Evolutionary conservation across 140 eudicot genomes (phyloP).

Genomic region (Senecio squalidus): DNA sequence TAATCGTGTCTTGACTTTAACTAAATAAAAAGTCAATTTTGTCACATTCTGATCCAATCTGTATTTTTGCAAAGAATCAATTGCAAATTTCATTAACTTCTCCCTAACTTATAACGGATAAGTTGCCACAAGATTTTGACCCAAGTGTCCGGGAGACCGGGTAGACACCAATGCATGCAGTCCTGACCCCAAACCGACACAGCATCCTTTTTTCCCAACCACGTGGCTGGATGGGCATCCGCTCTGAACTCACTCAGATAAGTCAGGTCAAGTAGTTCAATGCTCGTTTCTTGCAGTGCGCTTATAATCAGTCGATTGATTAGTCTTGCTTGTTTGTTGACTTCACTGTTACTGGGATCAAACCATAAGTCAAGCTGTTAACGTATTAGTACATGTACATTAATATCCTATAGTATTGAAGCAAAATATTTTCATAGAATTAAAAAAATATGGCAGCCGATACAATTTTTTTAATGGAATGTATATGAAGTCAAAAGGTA

Average conservation of each 20-base stretch:
- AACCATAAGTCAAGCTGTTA: slow-evolving; percentile 93
- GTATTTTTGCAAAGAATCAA: not conserved
- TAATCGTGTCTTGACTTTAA: not conserved
- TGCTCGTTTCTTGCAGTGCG: slow-evolving; percentile 49
- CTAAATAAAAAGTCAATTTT: not conserved
- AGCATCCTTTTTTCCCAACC: slow-evolving; percentile 95
- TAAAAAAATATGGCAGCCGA: too few relatives aligned
- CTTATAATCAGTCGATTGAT: slow-evolving; percentile 46
- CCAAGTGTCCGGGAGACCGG: slow-evolving; percentile 98
- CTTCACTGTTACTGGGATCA: slow-evolving; percentile 83
- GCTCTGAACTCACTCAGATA: slow-evolving; percentile 87
- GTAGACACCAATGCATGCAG: slow-evolving; percentile 99
- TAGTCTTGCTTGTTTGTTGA: slow-evolving; percentile 83
- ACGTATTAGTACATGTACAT: slow-evolving; percentile 31
- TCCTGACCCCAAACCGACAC: slow-evolving; percentile 98
- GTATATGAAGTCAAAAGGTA: not conserved
- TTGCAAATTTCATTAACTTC: not conserved
- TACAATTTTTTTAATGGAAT: not conserved
- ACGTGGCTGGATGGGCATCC: slow-evolving; percentile 92
- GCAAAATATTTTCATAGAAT: not conserved
- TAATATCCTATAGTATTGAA: not conserved
- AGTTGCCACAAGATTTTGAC: slow-evolving; percentile 62
- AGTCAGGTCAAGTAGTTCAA: slow-evolving; percentile 57
- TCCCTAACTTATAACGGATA: slow-evolving; percentile 32
- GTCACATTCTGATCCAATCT: not conserved